These are phyloP conservation scores for Pharnaceum exiguum DNA, from an alignment of 148 eudicot species.

Conservation along the genomic window DNA sequence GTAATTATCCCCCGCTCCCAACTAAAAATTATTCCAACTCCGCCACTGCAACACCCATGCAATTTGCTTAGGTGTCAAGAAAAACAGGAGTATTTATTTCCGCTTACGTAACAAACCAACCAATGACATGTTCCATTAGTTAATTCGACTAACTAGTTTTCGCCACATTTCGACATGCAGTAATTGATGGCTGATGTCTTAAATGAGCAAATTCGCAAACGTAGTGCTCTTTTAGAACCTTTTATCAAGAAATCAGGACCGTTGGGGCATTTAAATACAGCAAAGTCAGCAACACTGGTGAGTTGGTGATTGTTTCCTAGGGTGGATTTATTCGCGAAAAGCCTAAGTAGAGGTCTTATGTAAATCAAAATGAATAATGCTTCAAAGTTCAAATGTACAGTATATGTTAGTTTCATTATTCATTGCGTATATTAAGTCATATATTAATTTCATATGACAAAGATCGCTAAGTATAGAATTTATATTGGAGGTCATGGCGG, in stretches of 20 bases:
- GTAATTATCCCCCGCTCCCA: no score
- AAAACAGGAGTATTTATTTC: no score
- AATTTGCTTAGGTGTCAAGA: no score
- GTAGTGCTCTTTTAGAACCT: not conserved
- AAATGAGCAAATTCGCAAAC: not conserved
- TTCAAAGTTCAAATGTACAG: no score
- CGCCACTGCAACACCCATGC: no score
- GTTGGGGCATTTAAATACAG: slow-evolving; percentile 1
- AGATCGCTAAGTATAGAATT: no score
- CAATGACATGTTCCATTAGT: not conserved
- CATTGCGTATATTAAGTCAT: no score
- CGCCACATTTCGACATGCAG: not conserved
- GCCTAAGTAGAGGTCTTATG: no score
- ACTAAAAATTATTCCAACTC: no score
- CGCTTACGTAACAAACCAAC: not conserved
- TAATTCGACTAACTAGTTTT: not conserved
- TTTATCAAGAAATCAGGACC: not conserved
- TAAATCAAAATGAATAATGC: no score
- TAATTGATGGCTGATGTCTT: not conserved
- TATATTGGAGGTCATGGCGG: not conserved
- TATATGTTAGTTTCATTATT: no score
- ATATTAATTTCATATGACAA: no score
- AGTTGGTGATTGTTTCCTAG: not conserved
- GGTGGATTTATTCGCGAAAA: not conserved
- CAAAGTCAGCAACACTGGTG: not conserved